phyloP scores from a whole-genome alignment of 1,139 yeast species.

The Debaryomyces sp. region DNA sequence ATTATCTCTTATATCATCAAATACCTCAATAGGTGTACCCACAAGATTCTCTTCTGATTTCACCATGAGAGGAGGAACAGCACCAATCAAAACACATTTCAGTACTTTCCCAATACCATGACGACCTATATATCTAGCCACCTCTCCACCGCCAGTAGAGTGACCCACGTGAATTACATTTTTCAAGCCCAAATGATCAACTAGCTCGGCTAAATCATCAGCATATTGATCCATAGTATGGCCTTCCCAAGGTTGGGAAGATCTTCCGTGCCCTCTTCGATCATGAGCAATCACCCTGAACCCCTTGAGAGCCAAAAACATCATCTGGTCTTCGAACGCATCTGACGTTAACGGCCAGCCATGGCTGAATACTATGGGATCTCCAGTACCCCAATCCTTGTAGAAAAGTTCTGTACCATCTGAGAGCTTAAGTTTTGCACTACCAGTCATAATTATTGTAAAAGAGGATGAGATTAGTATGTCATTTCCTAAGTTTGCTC shows the following conservation, averaged over 20 bases:
- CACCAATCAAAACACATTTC: not conserved
- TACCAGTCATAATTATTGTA: not conserved
- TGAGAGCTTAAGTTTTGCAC: not conserved
- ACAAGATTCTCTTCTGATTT: not conserved
- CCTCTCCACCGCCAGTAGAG: not conserved
- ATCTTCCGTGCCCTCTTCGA: not conserved
- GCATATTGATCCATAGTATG: not conserved
- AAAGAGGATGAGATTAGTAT: not conserved
- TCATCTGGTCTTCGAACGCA: constrained; percentile 21
- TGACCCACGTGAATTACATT: not conserved
- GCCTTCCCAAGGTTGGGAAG: not conserved
- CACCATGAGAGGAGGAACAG: not conserved
- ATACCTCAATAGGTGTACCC: not conserved
- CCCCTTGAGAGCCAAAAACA: constrained; percentile 19
- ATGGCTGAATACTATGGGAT: constrained; percentile 19
- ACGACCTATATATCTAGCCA: not conserved
- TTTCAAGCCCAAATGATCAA: not conserved
- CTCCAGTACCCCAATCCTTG: constrained; percentile 9
- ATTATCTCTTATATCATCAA: not conserved
- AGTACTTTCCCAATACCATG: not conserved
- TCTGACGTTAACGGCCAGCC: constrained; percentile 22
- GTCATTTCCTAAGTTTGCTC: no score
- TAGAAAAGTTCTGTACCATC: not conserved
- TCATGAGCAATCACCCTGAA: constrained; percentile 13
- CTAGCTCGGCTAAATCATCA: not conserved